Evolutionary conservation across 768 basidiomycete genomes (phyloP).

Genomic region (Rhodotorula diobovata): DNA sequence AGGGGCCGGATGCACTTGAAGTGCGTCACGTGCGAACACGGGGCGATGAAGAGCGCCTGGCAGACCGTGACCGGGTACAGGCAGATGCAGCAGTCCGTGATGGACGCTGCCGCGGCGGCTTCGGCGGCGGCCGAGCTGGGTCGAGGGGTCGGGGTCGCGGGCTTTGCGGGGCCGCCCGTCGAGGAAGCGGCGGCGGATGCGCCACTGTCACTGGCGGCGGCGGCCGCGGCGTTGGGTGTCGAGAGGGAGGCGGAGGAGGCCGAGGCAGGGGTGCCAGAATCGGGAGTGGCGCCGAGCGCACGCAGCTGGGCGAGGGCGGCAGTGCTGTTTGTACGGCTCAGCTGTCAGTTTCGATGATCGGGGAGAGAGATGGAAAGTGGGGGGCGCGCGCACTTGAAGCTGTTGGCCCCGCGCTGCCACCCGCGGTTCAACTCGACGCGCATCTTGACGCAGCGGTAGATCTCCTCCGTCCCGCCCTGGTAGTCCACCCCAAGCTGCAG

Average conservation of each 20-base stretch:
- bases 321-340: slow-evolving; percentile 43
- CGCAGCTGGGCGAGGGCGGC: slow-evolving; percentile 72
- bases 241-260: background rate
- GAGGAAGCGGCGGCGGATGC: background rate
- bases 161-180: background rate
- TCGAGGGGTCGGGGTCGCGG: slow-evolving; percentile 2
- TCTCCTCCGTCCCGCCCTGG: slow-evolving; percentile 93
- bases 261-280: slow-evolving; percentile 15
- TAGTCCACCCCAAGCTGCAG: slow-evolving; percentile 95
- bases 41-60: slow-evolving; percentile 94
- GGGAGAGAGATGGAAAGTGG: background rate
- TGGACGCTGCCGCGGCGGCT: slow-evolving; percentile 33
- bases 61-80: slow-evolving; percentile 85
- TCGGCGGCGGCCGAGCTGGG: background rate
- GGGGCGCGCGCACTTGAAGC: slow-evolving; percentile 69
- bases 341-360: background rate
- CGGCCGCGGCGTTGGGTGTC: background rate
- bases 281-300: slow-evolving; percentile 47
- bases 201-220: too few species aligned
- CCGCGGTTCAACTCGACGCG: slow-evolving; percentile 81
- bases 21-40: slow-evolving; percentile 84
- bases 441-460: slow-evolving; percentile 96
- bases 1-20: slow-evolving; percentile 96
- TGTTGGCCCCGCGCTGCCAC: slow-evolving; percentile 83
- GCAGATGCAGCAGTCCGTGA: slow-evolving; percentile 85